phyloP scores from a whole-genome alignment of 495 filamentous ascomycete species.

The Lepraria neglecta region DNA sequence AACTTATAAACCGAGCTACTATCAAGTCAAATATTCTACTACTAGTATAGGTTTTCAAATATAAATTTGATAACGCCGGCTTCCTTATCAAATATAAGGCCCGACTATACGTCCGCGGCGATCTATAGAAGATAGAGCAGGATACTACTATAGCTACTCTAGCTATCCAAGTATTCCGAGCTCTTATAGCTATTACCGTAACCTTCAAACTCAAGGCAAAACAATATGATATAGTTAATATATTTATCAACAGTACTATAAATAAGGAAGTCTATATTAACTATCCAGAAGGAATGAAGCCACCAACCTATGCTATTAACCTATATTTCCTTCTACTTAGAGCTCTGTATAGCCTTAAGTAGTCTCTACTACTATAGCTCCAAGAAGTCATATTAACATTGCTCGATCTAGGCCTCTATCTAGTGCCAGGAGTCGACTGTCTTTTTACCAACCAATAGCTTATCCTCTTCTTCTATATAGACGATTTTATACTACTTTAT shows the following conservation, averaged over 20 bases:
- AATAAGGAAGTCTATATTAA: neutral
- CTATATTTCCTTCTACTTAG: neutral
- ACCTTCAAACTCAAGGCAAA: neutral
- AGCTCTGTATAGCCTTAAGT: neutral
- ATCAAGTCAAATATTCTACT: neutral
- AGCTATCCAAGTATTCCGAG: neutral
- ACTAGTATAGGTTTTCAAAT: neutral
- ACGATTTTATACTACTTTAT: too few species aligned
- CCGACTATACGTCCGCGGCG: too few species aligned
- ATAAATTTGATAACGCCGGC: neutral
- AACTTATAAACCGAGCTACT: neutral
- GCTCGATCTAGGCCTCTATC: too few species aligned
- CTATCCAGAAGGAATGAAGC: neutral
- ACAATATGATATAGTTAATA: neutral
- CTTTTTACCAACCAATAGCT: too few species aligned
- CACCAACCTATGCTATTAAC: neutral
- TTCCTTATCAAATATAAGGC: too few species aligned
- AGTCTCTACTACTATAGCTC: neutral
- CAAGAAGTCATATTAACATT: too few species aligned
- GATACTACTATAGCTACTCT: neutral
- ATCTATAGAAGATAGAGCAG: neutral
- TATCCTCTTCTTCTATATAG: too few species aligned
- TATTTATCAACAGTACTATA: neutral
- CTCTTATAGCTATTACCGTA: neutral
- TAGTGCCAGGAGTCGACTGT: too few species aligned